Percentiles rank a stretch among this genome's conserved stretches.
Conservation (phyloP, 2,329 filamentous ascomycete genomes). For the Fusarium paranaense region DNA sequence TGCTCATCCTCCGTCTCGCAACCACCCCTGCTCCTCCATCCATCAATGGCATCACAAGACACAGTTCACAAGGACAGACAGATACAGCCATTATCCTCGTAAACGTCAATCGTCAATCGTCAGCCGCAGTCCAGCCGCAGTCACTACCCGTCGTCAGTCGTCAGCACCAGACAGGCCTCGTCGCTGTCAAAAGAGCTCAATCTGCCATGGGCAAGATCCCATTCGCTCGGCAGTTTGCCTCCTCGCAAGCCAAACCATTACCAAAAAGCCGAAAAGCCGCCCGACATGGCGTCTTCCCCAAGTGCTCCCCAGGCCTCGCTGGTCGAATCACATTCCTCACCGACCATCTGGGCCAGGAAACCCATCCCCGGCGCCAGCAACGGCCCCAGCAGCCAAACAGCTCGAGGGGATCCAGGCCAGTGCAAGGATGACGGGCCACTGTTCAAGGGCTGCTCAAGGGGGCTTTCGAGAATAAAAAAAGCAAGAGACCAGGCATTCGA, state of each 20-base stretch:
- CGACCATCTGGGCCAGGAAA: slow-evolving; percentile 44
- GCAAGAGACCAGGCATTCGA: slow-evolving; percentile 27
- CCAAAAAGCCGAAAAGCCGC: slow-evolving; percentile 29
- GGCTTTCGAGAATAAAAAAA: slow-evolving; percentile 44
- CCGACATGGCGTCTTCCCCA: slow-evolving; percentile 24
- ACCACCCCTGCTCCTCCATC: slow-evolving; percentile 9
- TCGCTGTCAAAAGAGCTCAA: slow-evolving; percentile 31
- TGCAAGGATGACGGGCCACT: slow-evolving; percentile 32
- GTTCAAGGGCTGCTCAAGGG: slow-evolving; percentile 22
- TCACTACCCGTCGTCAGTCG: slow-evolving; percentile 27
- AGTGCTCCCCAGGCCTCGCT: slow-evolving; percentile 24
- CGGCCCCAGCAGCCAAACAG: slow-evolving; percentile 40
- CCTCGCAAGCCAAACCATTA: slow-evolving; percentile 34
- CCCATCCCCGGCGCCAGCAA: slow-evolving; percentile 43
- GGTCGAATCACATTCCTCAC: slow-evolving; percentile 47
- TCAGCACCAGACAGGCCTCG: slow-evolving; percentile 31
- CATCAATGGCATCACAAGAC: slow-evolving; percentile 4
- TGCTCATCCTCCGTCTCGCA: neutral
- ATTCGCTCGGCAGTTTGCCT: slow-evolving; percentile 44
- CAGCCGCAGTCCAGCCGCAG: slow-evolving; percentile 8
- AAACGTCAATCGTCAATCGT: slow-evolving; percentile 11
- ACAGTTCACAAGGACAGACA: slow-evolving; percentile 6
- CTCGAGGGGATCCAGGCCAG: slow-evolving; percentile 25
- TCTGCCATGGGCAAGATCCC: slow-evolving; percentile 26
- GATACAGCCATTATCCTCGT: slow-evolving; percentile 25